Evolutionary conservation across 192 early-diverging fungal genomes (phyloP).

Genomic region (Podila horticola): DNA sequence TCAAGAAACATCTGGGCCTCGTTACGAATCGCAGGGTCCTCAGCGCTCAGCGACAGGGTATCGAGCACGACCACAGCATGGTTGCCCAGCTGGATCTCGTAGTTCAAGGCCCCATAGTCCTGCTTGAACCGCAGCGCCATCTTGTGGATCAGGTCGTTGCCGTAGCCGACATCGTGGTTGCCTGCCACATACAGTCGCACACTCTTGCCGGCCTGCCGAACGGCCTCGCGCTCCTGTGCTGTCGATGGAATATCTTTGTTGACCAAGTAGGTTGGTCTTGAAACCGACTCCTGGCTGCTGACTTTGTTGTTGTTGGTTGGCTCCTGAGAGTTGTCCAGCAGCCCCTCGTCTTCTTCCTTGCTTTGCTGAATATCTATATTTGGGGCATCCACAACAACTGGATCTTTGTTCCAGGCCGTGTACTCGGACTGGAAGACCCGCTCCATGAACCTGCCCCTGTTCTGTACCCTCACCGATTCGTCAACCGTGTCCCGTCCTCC

Average conservation of each 20-base stretch:
- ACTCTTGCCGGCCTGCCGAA: slow-evolving; percentile 34
- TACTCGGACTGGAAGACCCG: slow-evolving; percentile 5
- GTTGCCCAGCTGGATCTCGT: slow-evolving; percentile 59
- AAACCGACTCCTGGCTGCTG: not conserved
- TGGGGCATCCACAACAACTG: slow-evolving; percentile 17
- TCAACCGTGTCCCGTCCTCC: slow-evolving; percentile 69
- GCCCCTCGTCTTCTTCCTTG: not conserved
- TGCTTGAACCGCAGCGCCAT: slow-evolving; percentile 59
- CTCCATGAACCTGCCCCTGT: slow-evolving; percentile 37
- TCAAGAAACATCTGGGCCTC: slow-evolving; percentile 64
- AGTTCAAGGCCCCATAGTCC: slow-evolving; percentile 66
- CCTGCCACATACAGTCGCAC: slow-evolving; percentile 77
- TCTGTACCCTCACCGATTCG: slow-evolving; percentile 34
- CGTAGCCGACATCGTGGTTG: slow-evolving; percentile 95
- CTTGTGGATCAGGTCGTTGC: slow-evolving; percentile 58
- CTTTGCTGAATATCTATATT: not conserved
- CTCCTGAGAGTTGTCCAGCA: slow-evolving; percentile 1
- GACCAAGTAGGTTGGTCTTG: slow-evolving; percentile 3
- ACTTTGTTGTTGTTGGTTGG: slow-evolving; percentile 58
- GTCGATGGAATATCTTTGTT: slow-evolving; percentile 9
- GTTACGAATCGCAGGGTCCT: slow-evolving; percentile 49
- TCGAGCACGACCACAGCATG: slow-evolving; percentile 81
- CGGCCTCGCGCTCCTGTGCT: slow-evolving; percentile 8
- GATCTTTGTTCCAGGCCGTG: slow-evolving; percentile 20
- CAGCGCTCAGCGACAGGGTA: slow-evolving; percentile 74